Conservation (phyloP, 148 eudicot genomes). For the Silene latifolia region DNA sequence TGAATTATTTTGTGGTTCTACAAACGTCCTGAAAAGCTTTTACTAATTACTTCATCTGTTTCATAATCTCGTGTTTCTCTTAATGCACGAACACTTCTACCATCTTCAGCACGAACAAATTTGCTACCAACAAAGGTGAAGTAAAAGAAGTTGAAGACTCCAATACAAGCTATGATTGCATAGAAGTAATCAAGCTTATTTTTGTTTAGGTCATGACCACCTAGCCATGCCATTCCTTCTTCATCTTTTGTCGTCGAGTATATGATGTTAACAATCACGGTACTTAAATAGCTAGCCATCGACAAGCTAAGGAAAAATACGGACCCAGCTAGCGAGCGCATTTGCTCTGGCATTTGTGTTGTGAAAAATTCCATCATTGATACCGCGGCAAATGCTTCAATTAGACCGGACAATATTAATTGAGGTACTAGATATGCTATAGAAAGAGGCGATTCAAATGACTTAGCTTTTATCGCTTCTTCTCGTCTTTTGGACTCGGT, state of each 20-base stretch:
- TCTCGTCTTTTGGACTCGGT: slow-evolving; percentile 44
- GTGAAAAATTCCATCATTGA: slow-evolving; percentile 65
- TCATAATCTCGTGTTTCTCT: slow-evolving; percentile 9
- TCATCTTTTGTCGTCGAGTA: slow-evolving; percentile 23
- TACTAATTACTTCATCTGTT: slow-evolving; percentile 2
- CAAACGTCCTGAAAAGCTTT: neutral
- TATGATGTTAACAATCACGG: slow-evolving; percentile 45
- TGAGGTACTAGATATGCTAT: slow-evolving; percentile 46
- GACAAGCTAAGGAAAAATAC: slow-evolving; percentile 56
- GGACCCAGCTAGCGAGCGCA: slow-evolving; percentile 66
- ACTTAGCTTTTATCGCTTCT: slow-evolving; percentile 29
- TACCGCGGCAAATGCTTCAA: slow-evolving; percentile 61
- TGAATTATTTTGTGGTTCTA: neutral
- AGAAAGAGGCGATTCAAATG: slow-evolving; percentile 44
- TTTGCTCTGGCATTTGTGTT: slow-evolving; percentile 53
- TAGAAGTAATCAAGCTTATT: slow-evolving; percentile 56
- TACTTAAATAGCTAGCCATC: slow-evolving; percentile 51
- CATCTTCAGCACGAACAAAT: slow-evolving; percentile 28
- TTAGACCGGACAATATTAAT: slow-evolving; percentile 45
- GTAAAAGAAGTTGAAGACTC: slow-evolving; percentile 43
- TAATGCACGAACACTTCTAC: neutral
- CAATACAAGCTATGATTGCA: slow-evolving; percentile 43
- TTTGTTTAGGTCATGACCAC: slow-evolving; percentile 66
- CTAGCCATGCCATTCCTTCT: slow-evolving; percentile 52
- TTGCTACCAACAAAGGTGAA: slow-evolving; percentile 45